These are phyloP conservation scores for Lumnitzera littorea DNA, from an alignment of 345 rosid species.

Conservation along the genomic window DNA sequence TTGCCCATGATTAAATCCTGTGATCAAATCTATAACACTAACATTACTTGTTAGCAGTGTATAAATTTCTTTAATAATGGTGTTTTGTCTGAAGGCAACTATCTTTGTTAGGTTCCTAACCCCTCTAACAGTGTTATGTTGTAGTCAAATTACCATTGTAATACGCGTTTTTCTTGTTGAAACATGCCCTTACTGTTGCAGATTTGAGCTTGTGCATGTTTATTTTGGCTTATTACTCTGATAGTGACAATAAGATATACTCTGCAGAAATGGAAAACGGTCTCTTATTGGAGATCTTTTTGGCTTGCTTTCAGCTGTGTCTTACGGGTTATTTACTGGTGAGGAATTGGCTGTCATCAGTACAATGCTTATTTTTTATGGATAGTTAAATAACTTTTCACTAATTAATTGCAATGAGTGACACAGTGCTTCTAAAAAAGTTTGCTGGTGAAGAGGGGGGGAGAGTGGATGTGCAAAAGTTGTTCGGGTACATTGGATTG, in stretches of 20 bases:
- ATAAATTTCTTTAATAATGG: no score
- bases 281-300: constrained; percentile 91
- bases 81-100: background rate
- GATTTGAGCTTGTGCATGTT: no score
- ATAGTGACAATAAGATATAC: no score
- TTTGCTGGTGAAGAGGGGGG: constrained; percentile 95
- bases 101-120: background rate
- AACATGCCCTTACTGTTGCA: no score
- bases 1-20: no score
- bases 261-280: constrained; percentile 60
- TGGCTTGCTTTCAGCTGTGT: constrained; percentile 94
- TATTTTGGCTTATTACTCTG: no score
- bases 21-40: no score
- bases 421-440: constrained; percentile 94
- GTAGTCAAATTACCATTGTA: no score
- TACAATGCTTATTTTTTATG: background rate
- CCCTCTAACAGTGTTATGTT: no score
- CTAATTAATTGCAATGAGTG: constrained; percentile 5
- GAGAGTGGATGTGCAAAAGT: constrained; percentile 87
- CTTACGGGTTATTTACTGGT: constrained; percentile 95
- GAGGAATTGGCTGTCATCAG: background rate
- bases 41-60: no score
- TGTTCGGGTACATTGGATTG: constrained; percentile 93
- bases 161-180: no score
- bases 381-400: background rate